These are phyloP conservation scores for Cercophora newfieldiana DNA, from an alignment of 495 filamentous ascomycete genomes.

Conservation along the genomic window DNA sequence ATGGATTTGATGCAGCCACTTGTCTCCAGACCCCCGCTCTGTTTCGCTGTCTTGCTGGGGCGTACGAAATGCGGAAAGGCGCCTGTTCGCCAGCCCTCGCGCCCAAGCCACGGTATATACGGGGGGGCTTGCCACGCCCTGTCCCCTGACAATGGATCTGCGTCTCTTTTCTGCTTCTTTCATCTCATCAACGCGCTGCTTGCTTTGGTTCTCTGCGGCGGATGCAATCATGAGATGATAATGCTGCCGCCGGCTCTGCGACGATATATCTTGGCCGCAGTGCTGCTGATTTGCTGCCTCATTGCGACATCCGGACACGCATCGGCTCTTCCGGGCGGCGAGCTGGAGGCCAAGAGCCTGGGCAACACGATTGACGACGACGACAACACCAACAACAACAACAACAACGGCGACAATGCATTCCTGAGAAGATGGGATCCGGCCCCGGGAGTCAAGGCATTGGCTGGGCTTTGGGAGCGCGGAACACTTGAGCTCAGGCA, in stretches of 20 bases:
- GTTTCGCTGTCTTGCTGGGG: background rate
- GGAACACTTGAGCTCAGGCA: constrained; percentile 19
- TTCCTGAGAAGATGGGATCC: constrained; percentile 21
- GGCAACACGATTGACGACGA: background rate
- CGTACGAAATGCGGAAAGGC: background rate
- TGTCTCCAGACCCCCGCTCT: constrained; percentile 9
- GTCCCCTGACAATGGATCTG: constrained; percentile 1
- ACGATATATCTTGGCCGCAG: background rate
- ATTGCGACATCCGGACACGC: background rate
- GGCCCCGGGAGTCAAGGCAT: constrained; percentile 22
- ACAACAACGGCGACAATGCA: too few species aligned
- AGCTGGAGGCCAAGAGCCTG: background rate
- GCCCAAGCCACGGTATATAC: background rate
- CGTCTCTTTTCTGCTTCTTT: constrained; percentile 9
- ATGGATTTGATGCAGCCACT: constrained; percentile 7
- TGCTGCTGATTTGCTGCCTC: background rate
- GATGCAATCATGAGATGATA: constrained; percentile 4
- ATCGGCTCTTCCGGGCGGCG: constrained; percentile 1
- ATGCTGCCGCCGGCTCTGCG: constrained; percentile 8
- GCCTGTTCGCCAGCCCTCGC: background rate
- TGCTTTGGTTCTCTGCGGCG: background rate
- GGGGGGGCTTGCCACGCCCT: background rate
- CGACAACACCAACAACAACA: too few species aligned
- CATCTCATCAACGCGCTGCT: background rate
- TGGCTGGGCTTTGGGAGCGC: constrained; percentile 19